phyloP scores from a whole-genome alignment of 176 grass and related monocot genomes.

The Carex scoparia region DNA sequence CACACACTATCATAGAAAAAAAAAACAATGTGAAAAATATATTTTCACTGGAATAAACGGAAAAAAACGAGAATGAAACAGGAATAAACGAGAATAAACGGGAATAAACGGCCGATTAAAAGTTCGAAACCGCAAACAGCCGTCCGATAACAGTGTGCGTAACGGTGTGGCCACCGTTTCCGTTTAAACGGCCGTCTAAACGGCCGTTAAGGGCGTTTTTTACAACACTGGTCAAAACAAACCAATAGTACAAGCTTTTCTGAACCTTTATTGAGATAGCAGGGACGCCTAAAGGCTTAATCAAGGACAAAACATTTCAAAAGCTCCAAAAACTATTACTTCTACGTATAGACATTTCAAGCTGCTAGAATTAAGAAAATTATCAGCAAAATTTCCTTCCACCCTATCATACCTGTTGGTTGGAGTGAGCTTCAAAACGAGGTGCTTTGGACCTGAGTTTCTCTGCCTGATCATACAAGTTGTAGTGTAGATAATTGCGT shows the following conservation, averaged over 20 bases:
- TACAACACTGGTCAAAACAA: not conserved
- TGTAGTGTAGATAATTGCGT: constrained; percentile 96
- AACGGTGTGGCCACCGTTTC: too few species aligned
- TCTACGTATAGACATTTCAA: not conserved
- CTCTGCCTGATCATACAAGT: constrained; percentile 86
- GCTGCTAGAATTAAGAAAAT: not conserved
- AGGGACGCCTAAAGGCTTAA: not conserved
- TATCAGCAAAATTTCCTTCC: not conserved
- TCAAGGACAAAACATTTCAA: not conserved
- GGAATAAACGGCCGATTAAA: too few species aligned
- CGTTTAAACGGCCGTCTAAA: too few species aligned
- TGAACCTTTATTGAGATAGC: not conserved
- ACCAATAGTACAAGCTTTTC: not conserved
- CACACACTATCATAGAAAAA: too few species aligned
- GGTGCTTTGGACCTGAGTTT: constrained; percentile 93
- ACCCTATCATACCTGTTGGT: constrained; percentile 52
- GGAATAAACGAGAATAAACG: too few species aligned
- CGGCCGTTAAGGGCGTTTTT: too few species aligned
- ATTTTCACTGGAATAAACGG: too few species aligned
- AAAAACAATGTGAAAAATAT: too few species aligned
- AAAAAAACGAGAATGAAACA: too few species aligned
- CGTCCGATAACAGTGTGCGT: too few species aligned
- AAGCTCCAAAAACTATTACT: not conserved
- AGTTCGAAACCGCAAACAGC: too few species aligned
- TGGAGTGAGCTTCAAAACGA: constrained; percentile 91